Base-by-base conservation (phyloP, 257 asterid genomes). In the Ocimum tenuiflorum region DNA sequence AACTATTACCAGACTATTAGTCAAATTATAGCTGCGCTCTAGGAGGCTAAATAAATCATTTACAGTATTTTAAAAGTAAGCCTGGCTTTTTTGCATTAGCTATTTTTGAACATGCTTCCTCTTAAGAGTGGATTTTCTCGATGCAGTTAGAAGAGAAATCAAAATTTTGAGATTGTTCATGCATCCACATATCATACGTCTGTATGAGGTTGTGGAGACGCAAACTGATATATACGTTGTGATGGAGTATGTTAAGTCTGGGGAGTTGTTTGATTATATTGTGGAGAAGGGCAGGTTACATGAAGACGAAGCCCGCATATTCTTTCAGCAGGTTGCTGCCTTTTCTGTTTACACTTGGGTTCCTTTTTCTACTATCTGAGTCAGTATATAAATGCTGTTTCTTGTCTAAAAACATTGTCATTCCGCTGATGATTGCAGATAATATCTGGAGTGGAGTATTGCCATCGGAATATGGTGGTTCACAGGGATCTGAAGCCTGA, bases 381-480 rank as follows among this genome's bases (percentile, higher is more conserved):
- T 17, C 23, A 7, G 60, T 54, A 3, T 11, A 11, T 36, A 13
- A 36, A 60, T 60, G 57, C 35, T 15, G 43, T 13, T 50, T 18
- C n/a, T 80, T 8, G 13, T 38, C 4, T 45, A 59, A 50, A 62
- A 45, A 31, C 51, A 57, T 51, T 61, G 63, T 62, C 50, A 8
- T 20, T 43, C 45, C 62, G 62, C 62, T 74, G 58, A 49, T 75
- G 62, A 60, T 61, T 70, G 76, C 88, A 94, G 99, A 94, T 94
- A 68, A 94, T 94, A 60, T 90, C 99, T 41, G 99, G 99, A 38
- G 99, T 94, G 52, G 99, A 94, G 81, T 94, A 94, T 68, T 90
- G 99, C 86, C 99, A 94, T 22, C 85, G 99, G 79, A 94, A 94
- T 79, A 94, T 94, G 99, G 95, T 94, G 75, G 99, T 88, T 75